Conservation (phyloP, 2,329 filamentous ascomycete genomes). For the Hymenoscyphus fructigenus region DNA sequence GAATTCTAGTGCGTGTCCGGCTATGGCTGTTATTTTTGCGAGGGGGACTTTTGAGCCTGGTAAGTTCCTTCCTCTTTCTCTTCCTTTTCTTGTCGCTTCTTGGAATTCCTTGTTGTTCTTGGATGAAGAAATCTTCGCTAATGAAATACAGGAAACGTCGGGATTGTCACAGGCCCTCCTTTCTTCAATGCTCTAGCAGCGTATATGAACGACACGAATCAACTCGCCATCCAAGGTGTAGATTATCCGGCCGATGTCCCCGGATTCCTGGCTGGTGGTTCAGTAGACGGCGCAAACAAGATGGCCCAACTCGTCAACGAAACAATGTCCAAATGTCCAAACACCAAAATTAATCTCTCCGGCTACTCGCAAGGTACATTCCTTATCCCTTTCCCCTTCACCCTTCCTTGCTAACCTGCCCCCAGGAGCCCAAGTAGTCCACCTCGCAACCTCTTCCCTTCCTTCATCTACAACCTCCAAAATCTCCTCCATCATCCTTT, state of each 20-base stretch:
- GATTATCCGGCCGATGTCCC: constrained; percentile 48
- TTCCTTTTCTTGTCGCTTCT: not conserved
- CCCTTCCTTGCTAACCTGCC: not conserved
- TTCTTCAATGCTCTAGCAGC: constrained; percentile 31
- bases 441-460: constrained; percentile 23
- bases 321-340: constrained; percentile 26
- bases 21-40: constrained; percentile 32
- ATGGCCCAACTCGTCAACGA: constrained; percentile 37
- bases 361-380: constrained; percentile 28
- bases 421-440: constrained; percentile 31
- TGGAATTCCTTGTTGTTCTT: not conserved
- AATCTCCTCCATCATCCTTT: constrained; percentile 27
- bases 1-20: constrained; percentile 24
- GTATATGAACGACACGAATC: constrained; percentile 42
- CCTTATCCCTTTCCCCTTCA: not conserved
- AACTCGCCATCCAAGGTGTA: constrained; percentile 54
- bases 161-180: constrained; percentile 30
- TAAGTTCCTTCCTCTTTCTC: constrained; percentile 13
- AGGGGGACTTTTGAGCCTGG: constrained; percentile 30
- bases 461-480: constrained; percentile 20
- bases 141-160: constrained; percentile 29
- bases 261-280: constrained; percentile 49
- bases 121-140: not conserved
- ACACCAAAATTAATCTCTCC: constrained; percentile 27
- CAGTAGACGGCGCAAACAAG: constrained; percentile 42